Base-by-base conservation (phyloP, 345 rosid genomes). In the Citrus mangshanensis region DNA sequence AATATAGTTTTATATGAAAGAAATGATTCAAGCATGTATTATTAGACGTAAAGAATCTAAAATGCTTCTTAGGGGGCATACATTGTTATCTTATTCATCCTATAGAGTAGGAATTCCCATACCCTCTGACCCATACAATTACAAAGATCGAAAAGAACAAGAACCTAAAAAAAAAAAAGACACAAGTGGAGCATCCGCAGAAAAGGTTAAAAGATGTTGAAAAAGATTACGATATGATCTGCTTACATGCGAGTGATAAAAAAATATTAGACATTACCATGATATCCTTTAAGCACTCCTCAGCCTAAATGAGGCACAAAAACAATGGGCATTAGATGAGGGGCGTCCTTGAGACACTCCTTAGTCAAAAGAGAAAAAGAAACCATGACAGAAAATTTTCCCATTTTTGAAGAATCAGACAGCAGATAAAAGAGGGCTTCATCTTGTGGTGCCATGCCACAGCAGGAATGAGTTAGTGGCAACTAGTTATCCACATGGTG, bases 321-420 rank as follows among this genome's bases (percentile, higher is more conserved):
- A 19, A 65, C 69, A 65, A 19, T 32, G 24, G 69, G 42, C 24
- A 34, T 34, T 65, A 32, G 40, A 18, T 34, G 69, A 7, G 40
- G 14, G 42, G 46, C 1, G 40, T 64, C 38, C 37, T 64, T 1
- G 37, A 64, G 28, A n/a, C 30, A 38, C 21, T 24, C 21, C 13
- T 68, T 38, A n/a, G 65, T 51, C 60, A 49, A 70, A 49, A 49
- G 37, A 5, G 51, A 25, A 25, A 27, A 27, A 49, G 59, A 46
- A 54, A 30, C 13, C 40, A 30, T 24, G 32, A 24, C 32, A n/a
- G 9, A 21, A 72, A 55, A 2, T 16, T 6, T 72, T 55, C 75
- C 75, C 75, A 32, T 72, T 28, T 72, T 55, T 32, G 63, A 19
- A 42, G 75, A 72, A 72, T 72, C 62, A 19, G 35, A 30, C 73